phyloP scores from a whole-genome alignment of 2,329 filamentous ascomycete genomes.

The Xylaria sp. region DNA sequence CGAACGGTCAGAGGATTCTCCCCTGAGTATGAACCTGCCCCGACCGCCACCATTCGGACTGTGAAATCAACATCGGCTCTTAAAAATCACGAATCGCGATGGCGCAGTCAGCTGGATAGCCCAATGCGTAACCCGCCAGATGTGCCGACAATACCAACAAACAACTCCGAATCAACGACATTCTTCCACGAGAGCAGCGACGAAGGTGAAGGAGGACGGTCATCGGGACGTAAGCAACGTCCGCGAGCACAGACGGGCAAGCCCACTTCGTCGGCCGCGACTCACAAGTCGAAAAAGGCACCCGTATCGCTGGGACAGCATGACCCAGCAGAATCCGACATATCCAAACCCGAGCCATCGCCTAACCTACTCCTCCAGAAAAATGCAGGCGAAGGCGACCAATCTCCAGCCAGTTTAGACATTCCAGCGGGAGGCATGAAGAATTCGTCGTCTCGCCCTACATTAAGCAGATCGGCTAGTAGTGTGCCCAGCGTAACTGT shows the following conservation, averaged over 20 bases:
- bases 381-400: constrained; percentile 38
- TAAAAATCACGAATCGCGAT: constrained; percentile 45
- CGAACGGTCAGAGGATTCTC: constrained; percentile 71
- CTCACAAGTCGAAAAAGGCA: constrained; percentile 1
- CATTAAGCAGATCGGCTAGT: constrained; percentile 58
- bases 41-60: constrained; percentile 76
- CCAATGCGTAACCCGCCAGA: constrained; percentile 44
- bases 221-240: constrained; percentile 23
- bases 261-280: constrained; percentile 25
- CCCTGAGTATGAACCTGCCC: constrained; percentile 78
- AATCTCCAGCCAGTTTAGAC: constrained; percentile 42
- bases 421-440: constrained; percentile 54
- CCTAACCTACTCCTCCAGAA: constrained; percentile 41
- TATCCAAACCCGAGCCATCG: constrained; percentile 34
- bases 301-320: constrained; percentile 3
- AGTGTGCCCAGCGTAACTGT: constrained; percentile 39
- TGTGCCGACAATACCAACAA: constrained; percentile 40
- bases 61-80: constrained; percentile 62
- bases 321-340: constrained; percentile 19
- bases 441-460: constrained; percentile 54
- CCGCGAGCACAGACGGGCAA: constrained; percentile 37
- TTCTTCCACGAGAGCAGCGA: constrained; percentile 66
- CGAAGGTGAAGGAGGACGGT: constrained; percentile 51
- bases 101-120: constrained; percentile 43
- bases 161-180: constrained; percentile 54